Base-by-base conservation (phyloP, 306 rosid species). In the Quercus aquifolioides region DNA sequence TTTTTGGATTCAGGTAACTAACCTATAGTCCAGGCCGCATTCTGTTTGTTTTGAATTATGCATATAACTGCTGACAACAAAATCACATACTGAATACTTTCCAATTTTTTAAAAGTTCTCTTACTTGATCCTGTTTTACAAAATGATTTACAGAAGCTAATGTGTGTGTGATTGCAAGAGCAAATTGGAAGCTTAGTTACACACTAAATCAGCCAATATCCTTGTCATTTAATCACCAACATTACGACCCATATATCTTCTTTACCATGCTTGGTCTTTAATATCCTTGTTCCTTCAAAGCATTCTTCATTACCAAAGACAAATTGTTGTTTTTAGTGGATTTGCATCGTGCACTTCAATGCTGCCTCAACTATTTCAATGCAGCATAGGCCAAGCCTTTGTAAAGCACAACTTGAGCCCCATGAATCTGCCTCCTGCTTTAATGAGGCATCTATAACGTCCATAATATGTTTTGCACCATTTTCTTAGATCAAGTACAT, bases 361-460 rank as follows among this genome's bases (percentile, higher is more conserved):
- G 55, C 83, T 8, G 70, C 62, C 0, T 57, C 33, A 2, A 83
- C 25, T 67, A 59, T 18, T 18, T 59, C 33, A 31, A 18, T 31
- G 69, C 74, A 67, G 75, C 83, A 74, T 59, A 11, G 55, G 38
- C 52, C 62, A 35, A 83, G 76, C 80, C 74, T 73, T 11, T 59
- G 43, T 21, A 74, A 1, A 46, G 28, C 63, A 58, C 55, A 73
- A 26, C 3, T 12, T 58, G 55, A 68, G 41, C 41, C 75, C 54
- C 26, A 26, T 9, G 35, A 26, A 57, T 55, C 2, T 17, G 56
- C 76, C 51, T 74, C 76, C 72, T 60, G 23, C 68, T 83, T 79
- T 20, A 84, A 35, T 4, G 78, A n/a, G 31, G 26, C 17, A 33
- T 76, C 76, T 30, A 84, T 69, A 15, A 84, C 81, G 21, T 79